Evolutionary conservation across 176 grass and related monocot genomes (phyloP).

Genomic region (Carex pumila): DNA sequence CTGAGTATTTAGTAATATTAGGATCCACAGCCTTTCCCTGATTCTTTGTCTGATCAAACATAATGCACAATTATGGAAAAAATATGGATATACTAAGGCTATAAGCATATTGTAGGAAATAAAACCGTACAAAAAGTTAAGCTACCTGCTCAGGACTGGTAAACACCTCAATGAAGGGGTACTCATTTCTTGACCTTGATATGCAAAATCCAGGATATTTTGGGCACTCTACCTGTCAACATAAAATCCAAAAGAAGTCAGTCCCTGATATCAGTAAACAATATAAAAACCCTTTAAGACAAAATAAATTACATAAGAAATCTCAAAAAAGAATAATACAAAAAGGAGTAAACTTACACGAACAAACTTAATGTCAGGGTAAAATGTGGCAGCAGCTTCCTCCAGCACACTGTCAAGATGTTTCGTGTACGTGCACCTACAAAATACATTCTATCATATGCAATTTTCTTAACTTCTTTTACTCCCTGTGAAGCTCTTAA

Average conservation of each 20-base stretch:
- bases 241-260: background rate
- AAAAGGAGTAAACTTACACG: slow-evolving; percentile 37
- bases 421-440: slow-evolving; percentile 68
- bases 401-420: slow-evolving; percentile 87
- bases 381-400: slow-evolving; percentile 73
- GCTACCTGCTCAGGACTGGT: slow-evolving; percentile 78
- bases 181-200: slow-evolving; percentile 73
- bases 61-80: background rate
- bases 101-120: background rate
- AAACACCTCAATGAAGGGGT: slow-evolving; percentile 98
- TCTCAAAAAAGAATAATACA: background rate
- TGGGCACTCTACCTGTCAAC: slow-evolving; percentile 74
- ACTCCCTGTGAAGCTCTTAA: background rate
- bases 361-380: slow-evolving; percentile 74
- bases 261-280: background rate
- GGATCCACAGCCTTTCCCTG: slow-evolving; percentile 58
- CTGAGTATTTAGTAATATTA: slow-evolving; percentile 74
- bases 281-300: background rate
- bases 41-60: slow-evolving; percentile 38
- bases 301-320: background rate
- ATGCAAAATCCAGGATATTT: slow-evolving; percentile 98
- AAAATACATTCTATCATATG: slow-evolving; percentile 23
- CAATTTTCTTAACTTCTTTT: background rate
- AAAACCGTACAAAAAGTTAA: background rate
- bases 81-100: background rate